Evolutionary conservation across 495 filamentous ascomycete species (phyloP), one percentile per base, ranked within the genome.

Genomic region (Recurvomyces mirabilis): DNA sequence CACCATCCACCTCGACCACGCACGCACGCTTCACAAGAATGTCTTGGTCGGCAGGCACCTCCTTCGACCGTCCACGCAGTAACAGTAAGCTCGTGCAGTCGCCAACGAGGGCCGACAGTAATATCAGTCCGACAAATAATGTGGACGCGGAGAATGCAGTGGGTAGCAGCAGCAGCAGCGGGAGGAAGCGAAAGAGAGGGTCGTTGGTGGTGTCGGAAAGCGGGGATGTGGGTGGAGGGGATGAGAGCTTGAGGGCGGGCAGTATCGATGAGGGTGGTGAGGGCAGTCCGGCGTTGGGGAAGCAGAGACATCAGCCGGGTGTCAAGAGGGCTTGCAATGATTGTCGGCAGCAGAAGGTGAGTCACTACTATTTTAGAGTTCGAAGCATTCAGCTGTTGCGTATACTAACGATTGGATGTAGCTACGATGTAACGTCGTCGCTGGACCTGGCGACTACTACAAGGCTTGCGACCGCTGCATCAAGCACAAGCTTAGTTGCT

Each of bases 271-370:
- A 5, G 18, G 49, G 49, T 9, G 47, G 49, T 12, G 22, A 5
- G 18, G 49, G 49, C n/a, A 52, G 49, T 23, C 45, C 50, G 31
- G n/a, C 26, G 31, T 34, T 23, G 15, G 36, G 19, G 14, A 49
- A 46, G 40, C 12, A 10, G 33, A 3, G 41, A 19, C 51, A 54
- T 38, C 45, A 49, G 46, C 52, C 52, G 10, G 50, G 46, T 7
- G 53, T 50, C 24, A 93, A 93, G 64, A 75, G 86, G 46, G 87
- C 87, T 13, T 94, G 87, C 61, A 94, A 95, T 65, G 85, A 95
- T 60, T 95, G 88, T 62, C 76, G 87, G 29, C 88, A 95, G 63
- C 87, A 94, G 64, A 94, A 95, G 73, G 85, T 88, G 55, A 65
- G 66, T 33, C 17, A 18, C 32, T 30, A 19, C n/a, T n/a, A n/a